Base-by-base conservation (phyloP, 2,329 filamentous ascomycete genomes). In the Nectriaceae sp. region DNA sequence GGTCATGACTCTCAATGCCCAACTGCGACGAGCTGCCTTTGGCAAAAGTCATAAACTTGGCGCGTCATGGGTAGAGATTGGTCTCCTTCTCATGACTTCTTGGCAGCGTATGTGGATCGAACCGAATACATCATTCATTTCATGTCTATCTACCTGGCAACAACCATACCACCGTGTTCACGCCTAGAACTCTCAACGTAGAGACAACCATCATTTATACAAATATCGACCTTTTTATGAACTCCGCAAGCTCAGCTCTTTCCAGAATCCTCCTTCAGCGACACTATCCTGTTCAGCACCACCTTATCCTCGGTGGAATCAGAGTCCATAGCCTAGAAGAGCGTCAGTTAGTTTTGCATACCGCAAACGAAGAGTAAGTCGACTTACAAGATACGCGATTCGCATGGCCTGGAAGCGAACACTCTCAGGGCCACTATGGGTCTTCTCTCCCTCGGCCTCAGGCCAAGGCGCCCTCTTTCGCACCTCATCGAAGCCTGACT, bases 361-460 rank as follows among this genome's bases (percentile, higher is more conserved):
- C 24, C 13, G 24, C 24, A n/a, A 31, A 31, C 26, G 26, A 31
- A 8, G 26, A 31, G 26, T 15, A 11, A 36, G 6, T 29, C 24
- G 16, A 73, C 77, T 76, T 52, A 80, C 78, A 72, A 94, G 94
- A 67, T 95, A 96, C 10, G 87, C 93, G 38, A 93, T 88, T 21
- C 93, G 81, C 78, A 96, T 85, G 3, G 85, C 93, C 76, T 97
- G 93, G 79, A 97, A 97, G 40, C 93, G 79, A 5, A 97, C 87
- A 46, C 79, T 87, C 71, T 90, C 89, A 20, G 83, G 82, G 1
- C 86, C 87, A 11, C 76, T 77, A 57, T 78, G 80, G 48, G 79
- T 73, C 56, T 83, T 78, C 68, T 91, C 89, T 11, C 88, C 88
- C 5, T 83, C 87, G 38, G 86, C 83, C 67, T 88, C 86, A 2